These are phyloP conservation scores for Sporisorium scitamineum DNA, from an alignment of 1,284 basidiomycete species.

Conservation along the genomic window DNA sequence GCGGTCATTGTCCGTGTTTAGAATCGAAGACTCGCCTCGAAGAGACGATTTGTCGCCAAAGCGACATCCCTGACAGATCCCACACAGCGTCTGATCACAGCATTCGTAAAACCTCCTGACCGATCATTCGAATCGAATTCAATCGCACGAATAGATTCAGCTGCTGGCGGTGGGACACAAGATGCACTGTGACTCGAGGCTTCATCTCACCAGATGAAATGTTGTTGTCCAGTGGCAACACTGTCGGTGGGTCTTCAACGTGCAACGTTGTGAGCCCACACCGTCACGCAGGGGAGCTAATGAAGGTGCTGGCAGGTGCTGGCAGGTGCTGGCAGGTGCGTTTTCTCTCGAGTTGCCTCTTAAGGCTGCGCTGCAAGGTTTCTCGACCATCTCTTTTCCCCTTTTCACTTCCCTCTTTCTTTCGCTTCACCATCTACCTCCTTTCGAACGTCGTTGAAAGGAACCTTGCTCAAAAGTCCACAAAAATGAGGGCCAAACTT, in stretches of 20 bases:
- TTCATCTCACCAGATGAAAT: conserved; percentile 7
- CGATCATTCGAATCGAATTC: background rate
- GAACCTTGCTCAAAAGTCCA: background rate
- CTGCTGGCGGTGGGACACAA: background rate
- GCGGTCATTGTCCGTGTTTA: too few relatives aligned
- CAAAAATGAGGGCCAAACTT: conserved; percentile 15
- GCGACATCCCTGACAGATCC: background rate
- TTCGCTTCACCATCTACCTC: background rate
- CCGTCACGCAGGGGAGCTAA: background rate
- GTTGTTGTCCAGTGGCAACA: background rate
- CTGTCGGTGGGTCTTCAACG: background rate
- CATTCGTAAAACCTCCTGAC: background rate
- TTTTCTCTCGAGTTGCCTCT: background rate
- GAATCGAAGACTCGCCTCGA: too few relatives aligned
- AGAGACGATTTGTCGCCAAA: background rate
- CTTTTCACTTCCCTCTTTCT: background rate
- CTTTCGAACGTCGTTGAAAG: background rate
- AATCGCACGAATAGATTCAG: background rate
- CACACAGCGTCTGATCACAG: background rate
- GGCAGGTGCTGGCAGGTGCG: background rate
- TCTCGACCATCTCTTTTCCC: background rate
- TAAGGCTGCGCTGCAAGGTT: background rate
- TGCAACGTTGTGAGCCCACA: background rate
- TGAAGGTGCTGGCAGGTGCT: background rate
- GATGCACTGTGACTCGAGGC: background rate